Conservation (phyloP, 2,329 filamentous ascomycete species). For the Fusarium lyarnte region DNA sequence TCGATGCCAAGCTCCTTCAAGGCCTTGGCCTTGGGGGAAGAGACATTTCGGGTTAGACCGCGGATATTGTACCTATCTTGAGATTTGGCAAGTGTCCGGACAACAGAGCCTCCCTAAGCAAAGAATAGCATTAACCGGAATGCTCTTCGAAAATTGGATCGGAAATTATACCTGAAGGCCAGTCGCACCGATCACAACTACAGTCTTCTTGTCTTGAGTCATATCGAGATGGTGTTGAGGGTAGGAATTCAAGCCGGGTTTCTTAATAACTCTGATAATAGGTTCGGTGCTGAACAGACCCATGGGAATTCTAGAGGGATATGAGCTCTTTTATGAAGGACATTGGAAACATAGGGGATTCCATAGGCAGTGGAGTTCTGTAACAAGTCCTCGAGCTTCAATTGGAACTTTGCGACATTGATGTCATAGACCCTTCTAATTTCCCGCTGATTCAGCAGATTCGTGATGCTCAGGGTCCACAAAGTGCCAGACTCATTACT, state of each 20-base stretch:
- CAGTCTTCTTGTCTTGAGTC: background rate
- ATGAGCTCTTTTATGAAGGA: background rate
- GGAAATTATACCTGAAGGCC: background rate
- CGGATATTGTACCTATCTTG: background rate
- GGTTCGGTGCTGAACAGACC: fast-evolving
- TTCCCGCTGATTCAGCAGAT: constrained; percentile 3
- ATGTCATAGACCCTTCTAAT: background rate
- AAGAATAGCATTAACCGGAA: fast-evolving
- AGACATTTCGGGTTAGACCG: background rate
- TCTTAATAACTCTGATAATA: background rate
- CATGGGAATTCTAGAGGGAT: fast-evolving
- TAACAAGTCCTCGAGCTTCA: background rate
- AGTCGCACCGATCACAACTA: background rate
- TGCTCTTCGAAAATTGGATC: fast-evolving
- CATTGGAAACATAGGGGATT: background rate
- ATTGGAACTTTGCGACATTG: background rate
- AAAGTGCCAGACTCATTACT: fast-evolving
- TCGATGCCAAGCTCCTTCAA: background rate
- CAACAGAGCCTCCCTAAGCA: background rate
- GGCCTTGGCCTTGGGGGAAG: background rate
- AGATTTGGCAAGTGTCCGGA: background rate
- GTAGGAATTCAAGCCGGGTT: fast-evolving
- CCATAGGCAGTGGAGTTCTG: background rate
- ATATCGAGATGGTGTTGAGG: background rate
- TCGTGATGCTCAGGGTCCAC: background rate